Conservation (phyloP, 2,329 filamentous ascomycete genomes). For the Ceratocystis huliohia region DNA sequence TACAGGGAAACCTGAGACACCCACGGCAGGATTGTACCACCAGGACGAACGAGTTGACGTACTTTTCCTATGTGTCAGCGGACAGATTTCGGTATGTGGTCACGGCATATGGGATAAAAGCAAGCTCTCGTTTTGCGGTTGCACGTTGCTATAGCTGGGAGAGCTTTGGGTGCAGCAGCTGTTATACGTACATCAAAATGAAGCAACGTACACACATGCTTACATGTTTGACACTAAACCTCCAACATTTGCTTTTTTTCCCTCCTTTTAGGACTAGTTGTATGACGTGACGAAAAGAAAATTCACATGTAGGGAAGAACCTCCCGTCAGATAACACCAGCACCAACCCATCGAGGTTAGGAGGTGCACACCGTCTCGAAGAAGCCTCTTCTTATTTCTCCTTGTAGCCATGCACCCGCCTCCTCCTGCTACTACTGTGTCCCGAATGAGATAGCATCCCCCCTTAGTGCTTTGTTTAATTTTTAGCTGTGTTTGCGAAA, state of each 20-base stretch:
- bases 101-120: background rate
- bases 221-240: too few species aligned
- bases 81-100: background rate
- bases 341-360: background rate
- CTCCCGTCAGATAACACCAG: background rate
- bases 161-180: too few species aligned
- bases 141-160: too few species aligned
- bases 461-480: background rate
- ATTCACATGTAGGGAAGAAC: background rate
- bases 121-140: too few species aligned
- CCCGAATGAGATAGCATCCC: background rate
- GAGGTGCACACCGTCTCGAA: background rate
- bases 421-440: background rate
- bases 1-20: background rate
- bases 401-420: background rate
- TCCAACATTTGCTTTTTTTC: too few species aligned
- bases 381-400: background rate
- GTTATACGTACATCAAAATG: too few species aligned
- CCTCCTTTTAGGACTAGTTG: too few species aligned
- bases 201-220: too few species aligned
- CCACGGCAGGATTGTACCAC: background rate
- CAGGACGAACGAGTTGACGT: background rate
- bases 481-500: background rate
- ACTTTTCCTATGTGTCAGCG: background rate
- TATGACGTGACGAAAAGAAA: background rate